Percentiles rank a stretch among this genome's conserved stretches.
These are phyloP conservation scores for Blastobotrys attinorum DNA, from an alignment of 805 yeast genomes.

Conservation along the genomic window DNA sequence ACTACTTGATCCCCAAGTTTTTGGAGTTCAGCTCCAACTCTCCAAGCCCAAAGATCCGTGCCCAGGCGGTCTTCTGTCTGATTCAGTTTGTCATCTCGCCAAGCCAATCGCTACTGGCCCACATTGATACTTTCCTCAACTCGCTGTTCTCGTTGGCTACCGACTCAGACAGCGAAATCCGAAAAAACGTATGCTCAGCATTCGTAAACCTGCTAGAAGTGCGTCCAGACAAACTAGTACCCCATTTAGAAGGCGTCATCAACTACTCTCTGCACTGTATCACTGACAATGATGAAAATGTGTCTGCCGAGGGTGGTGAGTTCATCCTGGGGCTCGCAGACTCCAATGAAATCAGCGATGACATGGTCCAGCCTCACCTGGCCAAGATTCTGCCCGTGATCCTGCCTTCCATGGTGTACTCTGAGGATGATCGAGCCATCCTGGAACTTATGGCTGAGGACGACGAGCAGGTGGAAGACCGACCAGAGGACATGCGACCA, in stretches of 20 bases:
- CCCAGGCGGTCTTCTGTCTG: conserved; percentile 61
- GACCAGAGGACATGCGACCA: conserved; percentile 83
- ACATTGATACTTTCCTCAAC: conserved; percentile 57
- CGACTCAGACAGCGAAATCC: conserved; percentile 50
- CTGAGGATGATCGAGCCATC: conserved; percentile 67
- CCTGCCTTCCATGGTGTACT: conserved; percentile 75
- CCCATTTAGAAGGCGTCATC: conserved; percentile 81
- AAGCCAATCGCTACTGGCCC: conserved; percentile 54
- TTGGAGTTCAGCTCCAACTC: conserved; percentile 39
- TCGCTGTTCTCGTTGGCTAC: conserved; percentile 64
- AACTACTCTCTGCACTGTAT: conserved; percentile 77
- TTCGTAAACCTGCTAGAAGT: conserved; percentile 64
- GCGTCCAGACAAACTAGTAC: conserved; percentile 70
- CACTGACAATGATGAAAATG: conserved; percentile 57
- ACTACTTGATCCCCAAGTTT: conserved; percentile 58
- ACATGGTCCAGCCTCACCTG: conserved; percentile 48
- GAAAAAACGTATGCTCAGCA: conserved; percentile 69
- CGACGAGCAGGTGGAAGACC: conserved; percentile 70
- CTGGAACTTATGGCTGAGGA: conserved; percentile 64
- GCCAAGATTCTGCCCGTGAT: conserved; percentile 65
- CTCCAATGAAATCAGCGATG: conserved; percentile 42
- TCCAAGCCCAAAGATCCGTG: conserved; percentile 41
- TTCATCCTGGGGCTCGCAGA: conserved; percentile 72
- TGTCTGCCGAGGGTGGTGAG: conserved; percentile 89
- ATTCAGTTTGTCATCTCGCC: conserved; percentile 67